These are phyloP conservation scores for Skeletonema marinoi DNA, from an alignment of 108 stramenopile species.

Conservation along the genomic window DNA sequence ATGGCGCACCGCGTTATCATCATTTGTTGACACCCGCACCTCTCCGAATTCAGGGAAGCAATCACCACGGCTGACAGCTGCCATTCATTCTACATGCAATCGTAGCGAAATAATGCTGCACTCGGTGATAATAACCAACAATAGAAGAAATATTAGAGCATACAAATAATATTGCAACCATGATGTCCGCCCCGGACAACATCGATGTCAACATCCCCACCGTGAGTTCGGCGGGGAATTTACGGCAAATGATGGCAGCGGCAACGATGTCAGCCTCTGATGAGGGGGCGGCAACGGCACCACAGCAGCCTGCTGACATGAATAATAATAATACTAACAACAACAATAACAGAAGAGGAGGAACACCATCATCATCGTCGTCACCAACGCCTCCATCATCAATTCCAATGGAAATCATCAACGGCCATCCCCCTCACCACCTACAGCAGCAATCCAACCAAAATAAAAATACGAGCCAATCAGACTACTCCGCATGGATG, in stretches of 20 bases:
- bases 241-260: slow-evolving; percentile 17
- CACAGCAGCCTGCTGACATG: background rate
- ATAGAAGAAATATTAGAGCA: no score
- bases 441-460: background rate
- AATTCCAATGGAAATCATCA: slow-evolving; percentile 46
- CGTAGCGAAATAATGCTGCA: no score
- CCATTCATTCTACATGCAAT: no score
- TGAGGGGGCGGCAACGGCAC: slow-evolving; percentile 9
- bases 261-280: background rate
- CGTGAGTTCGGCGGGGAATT: slow-evolving; percentile 25
- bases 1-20: no score
- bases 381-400: slow-evolving; percentile 53
- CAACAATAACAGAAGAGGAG: background rate
- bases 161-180: background rate
- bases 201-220: slow-evolving; percentile 37
- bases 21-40: no score
- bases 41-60: no score
- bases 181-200: slow-evolving; percentile 46
- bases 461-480: background rate
- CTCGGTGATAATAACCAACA: no score
- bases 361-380: slow-evolving; percentile 46
- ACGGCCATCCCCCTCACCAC: slow-evolving; percentile 22
- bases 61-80: no score
- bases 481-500: slow-evolving; percentile 25
- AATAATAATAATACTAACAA: background rate